Base-by-base conservation (phyloP, 2,329 filamentous ascomycete genomes). In the Cadophora malorum region DNA sequence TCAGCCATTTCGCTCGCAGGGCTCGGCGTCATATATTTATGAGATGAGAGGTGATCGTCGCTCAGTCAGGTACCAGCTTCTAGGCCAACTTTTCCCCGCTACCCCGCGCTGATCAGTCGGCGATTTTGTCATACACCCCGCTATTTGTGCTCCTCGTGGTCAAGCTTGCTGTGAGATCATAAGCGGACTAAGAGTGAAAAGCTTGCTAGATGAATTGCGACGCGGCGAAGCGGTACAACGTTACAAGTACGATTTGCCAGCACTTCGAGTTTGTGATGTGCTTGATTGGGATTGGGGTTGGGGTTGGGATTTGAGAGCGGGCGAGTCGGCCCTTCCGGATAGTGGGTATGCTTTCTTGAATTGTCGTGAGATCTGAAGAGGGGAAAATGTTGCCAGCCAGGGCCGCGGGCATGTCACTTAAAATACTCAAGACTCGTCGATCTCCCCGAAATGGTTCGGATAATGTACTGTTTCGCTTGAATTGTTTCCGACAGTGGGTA, bases 191-290 rank as follows among this genome's bases (percentile, higher is more conserved):
- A 16, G 41, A 16, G 41, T n/a, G 4, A 23, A 58, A 59, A 28
- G 25, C 25, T 59, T 65, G 38, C 25, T n/a, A 49, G 25, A 50
- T 14, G 14, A 14, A 14, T 38, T 33, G 28, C 33, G 53, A 31
- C 33, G 35, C 38, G 41, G 55, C 41, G n/a, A 56, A 49, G 25
- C 12, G 60, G 38, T 69, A 63, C 67, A 63, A 68, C 66, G 67
- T 69, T 69, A 64, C 69, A 63, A 63, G 41, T 16, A 19, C 41
- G 16, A 63, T 68, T 63, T 38, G 55, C 23, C 63, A 66, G 50
- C 41, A 49, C 14, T 38, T 19, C 28, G 5, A 28, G 12, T 4
- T 7, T 35, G 28, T 12, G 28, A n/a, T 33, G 52, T n/a, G 52
- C 52, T 33, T 56, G 28, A 56, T 31, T 21, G n/a, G 53, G 35